Conservation (phyloP, 257 asterid genomes). For the Anisodus acutangulus region DNA sequence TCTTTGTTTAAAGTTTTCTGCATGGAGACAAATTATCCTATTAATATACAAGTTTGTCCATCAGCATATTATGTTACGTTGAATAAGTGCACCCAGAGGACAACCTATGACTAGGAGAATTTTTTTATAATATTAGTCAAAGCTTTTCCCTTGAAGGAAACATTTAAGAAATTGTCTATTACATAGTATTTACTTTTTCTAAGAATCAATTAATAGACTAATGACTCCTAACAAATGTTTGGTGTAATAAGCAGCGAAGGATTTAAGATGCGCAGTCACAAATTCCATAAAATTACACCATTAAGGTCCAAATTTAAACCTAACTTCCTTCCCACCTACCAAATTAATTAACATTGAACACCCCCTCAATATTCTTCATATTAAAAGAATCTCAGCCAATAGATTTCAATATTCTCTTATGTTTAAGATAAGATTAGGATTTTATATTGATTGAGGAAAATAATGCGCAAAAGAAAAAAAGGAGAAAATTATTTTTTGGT, state of each 20-base stretch:
- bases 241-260: neutral
- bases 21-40: neutral
- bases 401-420: neutral
- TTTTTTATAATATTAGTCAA: neutral
- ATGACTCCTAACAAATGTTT: neutral
- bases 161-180: neutral
- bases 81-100: neutral
- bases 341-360: neutral
- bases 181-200: neutral
- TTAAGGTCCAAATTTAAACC: slow-evolving; percentile 20
- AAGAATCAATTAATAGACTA: neutral
- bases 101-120: neutral
- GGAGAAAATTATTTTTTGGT: no score
- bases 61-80: neutral
- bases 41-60: neutral
- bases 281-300: neutral
- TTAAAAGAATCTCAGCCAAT: neutral
- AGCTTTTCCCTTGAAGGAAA: neutral
- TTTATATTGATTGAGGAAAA: neutral
- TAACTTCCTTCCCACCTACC: slow-evolving; percentile 17
- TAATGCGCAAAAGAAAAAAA: no score
- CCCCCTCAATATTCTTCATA: neutral
- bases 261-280: slow-evolving; percentile 24
- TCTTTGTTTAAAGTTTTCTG: neutral
- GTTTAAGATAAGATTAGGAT: neutral